Percentiles rank a stretch among this genome's conserved stretches.
These are phyloP conservation scores for Leishmania lainsoni DNA, from an alignment of 208 protist genomes.

Conservation along the genomic window DNA sequence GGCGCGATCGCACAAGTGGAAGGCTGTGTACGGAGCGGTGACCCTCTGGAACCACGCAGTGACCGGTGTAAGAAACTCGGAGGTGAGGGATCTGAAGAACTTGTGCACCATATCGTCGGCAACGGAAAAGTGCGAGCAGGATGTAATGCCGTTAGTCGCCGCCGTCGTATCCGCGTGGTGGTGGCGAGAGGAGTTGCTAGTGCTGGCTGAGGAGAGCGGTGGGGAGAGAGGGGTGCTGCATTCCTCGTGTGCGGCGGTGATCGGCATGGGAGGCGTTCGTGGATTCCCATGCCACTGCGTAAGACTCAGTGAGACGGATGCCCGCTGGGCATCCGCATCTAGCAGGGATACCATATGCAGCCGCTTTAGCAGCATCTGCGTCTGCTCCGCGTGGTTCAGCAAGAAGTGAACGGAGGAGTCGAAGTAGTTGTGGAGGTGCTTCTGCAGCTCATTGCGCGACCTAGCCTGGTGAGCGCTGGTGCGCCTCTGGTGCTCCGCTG, in stretches of 20 bases:
- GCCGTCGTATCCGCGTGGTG: slow-evolving; percentile 11
- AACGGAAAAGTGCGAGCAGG: slow-evolving; percentile 69
- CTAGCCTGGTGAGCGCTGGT: slow-evolving; percentile 22
- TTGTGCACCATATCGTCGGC: slow-evolving; percentile 82
- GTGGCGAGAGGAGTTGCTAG: background rate
- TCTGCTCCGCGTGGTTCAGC: slow-evolving; percentile 70
- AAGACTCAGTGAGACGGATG: slow-evolving; percentile 49
- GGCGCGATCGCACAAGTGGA: slow-evolving; percentile 70
- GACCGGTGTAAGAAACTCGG: slow-evolving; percentile 82
- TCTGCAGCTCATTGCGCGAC: slow-evolving; percentile 45
- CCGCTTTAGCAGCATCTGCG: slow-evolving; percentile 55
- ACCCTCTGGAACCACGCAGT: slow-evolving; percentile 62
- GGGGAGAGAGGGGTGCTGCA: background rate
- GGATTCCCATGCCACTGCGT: slow-evolving; percentile 41
- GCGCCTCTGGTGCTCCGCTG: slow-evolving; percentile 26
- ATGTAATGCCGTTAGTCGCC: slow-evolving; percentile 17
- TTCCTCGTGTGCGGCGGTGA: background rate
- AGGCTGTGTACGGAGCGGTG: slow-evolving; percentile 42
- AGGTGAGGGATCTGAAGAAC: slow-evolving; percentile 87
- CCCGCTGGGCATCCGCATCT: slow-evolving; percentile 56
- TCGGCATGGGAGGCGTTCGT: slow-evolving; percentile 6
- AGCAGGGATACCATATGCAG: slow-evolving; percentile 73
- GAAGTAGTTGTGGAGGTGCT: slow-evolving; percentile 64
- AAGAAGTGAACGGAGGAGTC: slow-evolving; percentile 72
- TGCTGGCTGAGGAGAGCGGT: background rate